Base-by-base conservation (phyloP, 192 early-diverging fungal species). In the Chytriomyces confervae region DNA sequence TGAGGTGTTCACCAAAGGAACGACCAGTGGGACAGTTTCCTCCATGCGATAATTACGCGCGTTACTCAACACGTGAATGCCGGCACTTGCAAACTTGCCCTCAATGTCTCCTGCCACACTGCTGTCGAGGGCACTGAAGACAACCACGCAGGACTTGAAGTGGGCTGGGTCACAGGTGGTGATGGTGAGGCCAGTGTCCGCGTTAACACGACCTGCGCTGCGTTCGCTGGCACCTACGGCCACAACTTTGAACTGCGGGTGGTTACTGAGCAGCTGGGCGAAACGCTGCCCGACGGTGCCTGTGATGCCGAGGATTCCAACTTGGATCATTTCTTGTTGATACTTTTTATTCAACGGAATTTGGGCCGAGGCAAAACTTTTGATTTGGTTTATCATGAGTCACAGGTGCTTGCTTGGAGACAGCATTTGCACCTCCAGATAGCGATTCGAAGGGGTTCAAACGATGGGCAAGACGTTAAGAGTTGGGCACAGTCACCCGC, bases 221-320 rank as follows among this genome's bases (percentile, higher is more conserved):
- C 96, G 91, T 69, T 91, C 83, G 18, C 94, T 95, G 24, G 97
- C 97, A 61, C 97, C 96, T 20, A 99, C 85, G 53, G 94, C 92
- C 81, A 92, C 91, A 82, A 99, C 91, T 66, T 85, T 81, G 83
- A 99, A 96, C 74, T 87, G 83, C 65, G 96, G 95, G 86, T 99
- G 95, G 66, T 88, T 81, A 6, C 91, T 90, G 63, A 99, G 90
- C 61, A 99, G 86, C 73, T 93, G 87, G 67, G 98, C 96, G 77
- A 99, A 99, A 36, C 97, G 92, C 82, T 99, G 97, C 46, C 97
- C 97, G 57, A 99, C 97, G 24, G 95, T 99, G 80, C 97, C 97
- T 0, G 97, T 99, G 45, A 96, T 96, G 72, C 97, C 97, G 62
- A 99, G 92, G 72, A 99, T 92, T 74, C 94, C 97, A 49, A 94